Evolutionary conservation across 805 yeast species (phyloP).

Genomic region (Ogataea siamensis): DNA sequence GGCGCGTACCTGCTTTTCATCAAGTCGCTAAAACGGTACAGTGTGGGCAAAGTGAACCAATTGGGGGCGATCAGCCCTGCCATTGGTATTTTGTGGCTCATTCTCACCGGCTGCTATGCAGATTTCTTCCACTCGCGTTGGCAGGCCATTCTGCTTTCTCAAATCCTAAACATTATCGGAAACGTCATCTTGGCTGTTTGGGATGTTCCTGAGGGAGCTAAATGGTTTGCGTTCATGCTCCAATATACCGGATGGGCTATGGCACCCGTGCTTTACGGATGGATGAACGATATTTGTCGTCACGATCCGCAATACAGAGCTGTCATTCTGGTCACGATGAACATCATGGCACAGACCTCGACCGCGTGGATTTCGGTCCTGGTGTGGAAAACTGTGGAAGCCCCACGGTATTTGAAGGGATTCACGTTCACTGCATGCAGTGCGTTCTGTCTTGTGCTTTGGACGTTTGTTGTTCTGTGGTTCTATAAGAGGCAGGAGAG

Average conservation of each 20-base stretch:
- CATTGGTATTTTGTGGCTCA: slow-evolving; percentile 18
- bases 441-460: slow-evolving; percentile 13
- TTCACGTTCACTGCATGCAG: slow-evolving; percentile 17
- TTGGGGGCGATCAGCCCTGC: slow-evolving; percentile 36
- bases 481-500: slow-evolving; percentile 16
- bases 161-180: slow-evolving; percentile 39
- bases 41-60: slow-evolving; percentile 38
- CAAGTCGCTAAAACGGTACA: slow-evolving; percentile 35
- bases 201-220: slow-evolving; percentile 47
- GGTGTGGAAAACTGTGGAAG: slow-evolving; percentile 41
- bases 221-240: slow-evolving; percentile 33
- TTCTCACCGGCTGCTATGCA: slow-evolving; percentile 20
- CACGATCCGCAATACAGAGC: slow-evolving; percentile 42
- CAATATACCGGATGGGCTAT: slow-evolving; percentile 52
- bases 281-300: slow-evolving; percentile 47
- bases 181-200: slow-evolving; percentile 39
- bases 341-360: slow-evolving; percentile 41
- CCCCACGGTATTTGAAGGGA: slow-evolving; percentile 40
- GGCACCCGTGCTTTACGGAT: slow-evolving; percentile 49
- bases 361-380: slow-evolving; percentile 42
- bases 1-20: slow-evolving; percentile 25
- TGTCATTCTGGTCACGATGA: slow-evolving; percentile 39
- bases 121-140: slow-evolving; percentile 27
- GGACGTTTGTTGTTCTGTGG: slow-evolving; percentile 17
- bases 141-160: slow-evolving; percentile 32